phyloP scores from a whole-genome alignment of 352 stramenopile species.

The Pythium graminicola region DNA sequence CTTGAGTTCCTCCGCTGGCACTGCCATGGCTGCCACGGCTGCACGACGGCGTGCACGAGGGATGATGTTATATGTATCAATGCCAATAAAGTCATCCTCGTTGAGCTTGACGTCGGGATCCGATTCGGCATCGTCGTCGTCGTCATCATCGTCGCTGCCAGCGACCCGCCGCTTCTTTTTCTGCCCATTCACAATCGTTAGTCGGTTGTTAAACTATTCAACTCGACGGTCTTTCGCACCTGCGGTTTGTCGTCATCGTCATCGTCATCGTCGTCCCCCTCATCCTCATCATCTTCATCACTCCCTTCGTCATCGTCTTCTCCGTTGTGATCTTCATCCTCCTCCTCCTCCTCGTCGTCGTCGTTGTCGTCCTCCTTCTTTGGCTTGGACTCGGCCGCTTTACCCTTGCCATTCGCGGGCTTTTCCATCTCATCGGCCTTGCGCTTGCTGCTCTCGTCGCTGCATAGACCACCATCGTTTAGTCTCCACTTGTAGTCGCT shows the following conservation, averaged over 20 bases:
- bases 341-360: slow-evolving; percentile 41
- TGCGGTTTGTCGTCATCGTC: slow-evolving; percentile 29
- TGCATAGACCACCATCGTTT: neutral
- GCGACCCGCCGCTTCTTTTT: slow-evolving; percentile 62
- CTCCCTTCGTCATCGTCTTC: slow-evolving; percentile 37
- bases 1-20: slow-evolving; percentile 49
- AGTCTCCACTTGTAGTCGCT: too few species aligned
- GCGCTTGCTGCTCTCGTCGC: slow-evolving; percentile 30
- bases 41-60: slow-evolving; percentile 63
- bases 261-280: slow-evolving; percentile 34
- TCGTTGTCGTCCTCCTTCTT: slow-evolving; percentile 46
- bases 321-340: slow-evolving; percentile 43
- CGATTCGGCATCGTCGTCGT: slow-evolving; percentile 53
- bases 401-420: slow-evolving; percentile 32
- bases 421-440: slow-evolving; percentile 28
- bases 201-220: neutral
- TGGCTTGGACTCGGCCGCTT: slow-evolving; percentile 23
- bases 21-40: slow-evolving; percentile 59
- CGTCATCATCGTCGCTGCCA: slow-evolving; percentile 48
- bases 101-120: slow-evolving; percentile 79
- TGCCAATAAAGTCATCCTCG: slow-evolving; percentile 76
- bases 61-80: slow-evolving; percentile 86
- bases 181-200: slow-evolving; percentile 12
- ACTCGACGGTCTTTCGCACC: slow-evolving; percentile 4
- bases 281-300: slow-evolving; percentile 26